Conservation (phyloP, 2,329 filamentous ascomycete genomes). For the Cryphonectria nitschkei region DNA sequence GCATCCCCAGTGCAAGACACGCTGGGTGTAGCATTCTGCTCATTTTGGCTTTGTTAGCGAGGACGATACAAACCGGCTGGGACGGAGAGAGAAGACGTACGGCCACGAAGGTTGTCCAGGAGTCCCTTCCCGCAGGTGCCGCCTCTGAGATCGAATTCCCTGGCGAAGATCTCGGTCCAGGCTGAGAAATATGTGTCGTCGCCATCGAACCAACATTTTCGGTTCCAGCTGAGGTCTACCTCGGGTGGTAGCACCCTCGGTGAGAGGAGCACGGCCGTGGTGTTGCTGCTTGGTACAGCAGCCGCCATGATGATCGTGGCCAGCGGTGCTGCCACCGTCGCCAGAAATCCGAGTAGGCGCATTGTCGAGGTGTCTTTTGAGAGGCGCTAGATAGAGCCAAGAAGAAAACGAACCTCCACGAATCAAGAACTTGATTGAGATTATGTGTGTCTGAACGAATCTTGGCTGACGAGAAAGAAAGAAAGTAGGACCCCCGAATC, state of each 20-base stretch:
- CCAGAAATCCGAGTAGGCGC: background rate
- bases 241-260: background rate
- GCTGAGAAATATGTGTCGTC: background rate
- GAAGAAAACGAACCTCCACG: background rate
- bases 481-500: background rate
- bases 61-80: background rate
- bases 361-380: background rate
- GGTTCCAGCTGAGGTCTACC: background rate
- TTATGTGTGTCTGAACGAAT: background rate
- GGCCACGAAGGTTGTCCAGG: background rate
- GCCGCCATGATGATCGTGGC: background rate
- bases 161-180: background rate
- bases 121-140: background rate
- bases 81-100: background rate
- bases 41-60: background rate
- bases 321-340: background rate
- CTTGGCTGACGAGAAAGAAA: background rate
- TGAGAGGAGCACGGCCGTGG: background rate
- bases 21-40: background rate
- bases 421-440: background rate
- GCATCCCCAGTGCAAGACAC: background rate
- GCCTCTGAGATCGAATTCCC: background rate
- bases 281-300: background rate
- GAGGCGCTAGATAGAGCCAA: background rate
- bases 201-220: background rate